Base-by-base conservation (phyloP, 495 filamentous ascomycete genomes). In the Xylaria grammica region DNA sequence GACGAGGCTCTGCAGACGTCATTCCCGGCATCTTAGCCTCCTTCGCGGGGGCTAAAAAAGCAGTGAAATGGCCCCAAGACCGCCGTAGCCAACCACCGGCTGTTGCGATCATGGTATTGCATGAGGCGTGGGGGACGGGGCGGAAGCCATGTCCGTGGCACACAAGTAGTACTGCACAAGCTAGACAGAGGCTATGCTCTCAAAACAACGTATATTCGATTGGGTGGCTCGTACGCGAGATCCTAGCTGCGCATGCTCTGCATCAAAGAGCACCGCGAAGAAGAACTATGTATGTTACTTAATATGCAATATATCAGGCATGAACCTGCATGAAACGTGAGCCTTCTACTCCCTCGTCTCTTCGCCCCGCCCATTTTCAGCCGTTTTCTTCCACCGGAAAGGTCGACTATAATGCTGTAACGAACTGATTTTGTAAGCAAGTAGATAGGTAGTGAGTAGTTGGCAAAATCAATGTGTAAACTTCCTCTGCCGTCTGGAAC, bases 131-230 rank as follows among this genome's bases (percentile, higher is more conserved):
- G n/a, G n/a, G n/a, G n/a, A n/a, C n/a, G n/a, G n/a, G n/a, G n/a
- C n/a, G n/a, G n/a, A n/a, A n/a, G n/a, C n/a, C n/a, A n/a, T n/a
- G n/a, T n/a, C n/a, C n/a, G n/a, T n/a, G n/a, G n/a, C n/a, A n/a
- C n/a, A n/a, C n/a, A n/a, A n/a, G n/a, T n/a, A n/a, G n/a, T n/a
- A n/a, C n/a, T n/a, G n/a, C n/a, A n/a, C n/a, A n/a, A n/a, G n/a
- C n/a, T n/a, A n/a, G n/a, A n/a, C n/a, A n/a, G n/a, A n/a, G n/a
- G n/a, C n/a, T n/a, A n/a, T n/a, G n/a, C 30, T 54, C 51, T 34
- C n/a, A 22, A 36, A 54, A 36, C 51, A 54, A 30, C 30, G 19
- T 34, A 52, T 34, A n/a, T 52, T 52, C 50, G 50, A 36, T 54
- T n/a, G n/a, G n/a, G n/a, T n/a, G n/a, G n/a, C n/a, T n/a, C n/a